Conservation (phyloP, 768 basidiomycete species). For the Auricularia sp. region DNA sequence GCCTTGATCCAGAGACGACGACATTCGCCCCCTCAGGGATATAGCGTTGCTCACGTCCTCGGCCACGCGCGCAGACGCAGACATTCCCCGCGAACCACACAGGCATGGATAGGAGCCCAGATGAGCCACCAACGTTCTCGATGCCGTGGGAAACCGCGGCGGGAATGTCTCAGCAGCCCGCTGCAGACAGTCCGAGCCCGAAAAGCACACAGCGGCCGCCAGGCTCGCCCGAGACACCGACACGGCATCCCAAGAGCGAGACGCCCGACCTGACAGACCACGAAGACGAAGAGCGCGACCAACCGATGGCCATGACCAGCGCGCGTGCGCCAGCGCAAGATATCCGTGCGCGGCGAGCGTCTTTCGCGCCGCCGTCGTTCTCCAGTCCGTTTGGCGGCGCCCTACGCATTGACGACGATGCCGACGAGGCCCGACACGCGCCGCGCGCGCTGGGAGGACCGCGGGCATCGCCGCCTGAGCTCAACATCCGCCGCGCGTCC, state of each 20-base stretch:
- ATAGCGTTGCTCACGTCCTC: no score
- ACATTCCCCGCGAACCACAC: no score
- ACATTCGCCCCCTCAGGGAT: no score
- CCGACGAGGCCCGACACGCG: no score
- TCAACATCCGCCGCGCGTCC: background rate
- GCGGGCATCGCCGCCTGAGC: no score
- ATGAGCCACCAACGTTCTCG: no score
- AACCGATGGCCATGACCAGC: background rate
- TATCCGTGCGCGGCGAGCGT: background rate
- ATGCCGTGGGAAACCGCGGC: no score
- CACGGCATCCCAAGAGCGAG: background rate
- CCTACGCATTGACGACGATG: background rate
- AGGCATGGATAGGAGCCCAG: no score
- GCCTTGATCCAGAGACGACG: no score
- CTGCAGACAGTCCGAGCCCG: background rate
- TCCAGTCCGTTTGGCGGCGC: background rate
- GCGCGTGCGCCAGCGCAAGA: background rate
- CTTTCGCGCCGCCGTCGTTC: background rate
- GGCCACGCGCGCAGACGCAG: no score
- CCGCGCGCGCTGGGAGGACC: no score
- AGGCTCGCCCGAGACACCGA: background rate
- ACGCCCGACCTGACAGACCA: background rate
- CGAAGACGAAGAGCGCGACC: background rate
- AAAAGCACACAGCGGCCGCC: background rate
- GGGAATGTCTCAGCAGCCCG: background rate